A percentile compares a stretch with the other conserved stretches of the same genome.
phyloP scores from a whole-genome alignment of 2,329 filamentous ascomycete species.

The Botrytis porri region DNA sequence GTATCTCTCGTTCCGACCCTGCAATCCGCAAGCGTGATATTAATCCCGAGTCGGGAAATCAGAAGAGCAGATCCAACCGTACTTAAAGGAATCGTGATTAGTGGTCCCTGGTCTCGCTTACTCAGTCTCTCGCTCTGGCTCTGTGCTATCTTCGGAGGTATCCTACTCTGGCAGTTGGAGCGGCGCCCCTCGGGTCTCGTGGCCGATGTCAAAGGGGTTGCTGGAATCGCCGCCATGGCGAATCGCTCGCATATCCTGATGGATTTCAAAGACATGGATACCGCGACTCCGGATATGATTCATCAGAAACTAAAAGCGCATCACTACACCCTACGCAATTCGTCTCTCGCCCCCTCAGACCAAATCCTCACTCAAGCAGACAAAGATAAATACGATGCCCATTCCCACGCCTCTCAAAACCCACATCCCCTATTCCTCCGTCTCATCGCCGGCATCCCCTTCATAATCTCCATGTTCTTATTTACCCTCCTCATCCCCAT shows the following conservation, averaged over 20 bases:
- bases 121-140: conserved; percentile 55
- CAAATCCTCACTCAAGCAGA: conserved; percentile 44
- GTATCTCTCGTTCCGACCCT: conserved; percentile 68
- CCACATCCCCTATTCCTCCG: conserved; percentile 70
- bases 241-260: conserved; percentile 69
- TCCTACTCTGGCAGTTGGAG: conserved; percentile 60
- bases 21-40: conserved; percentile 58
- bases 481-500: conserved; percentile 58
- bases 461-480: conserved; percentile 54
- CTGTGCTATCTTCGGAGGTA: conserved; percentile 55
- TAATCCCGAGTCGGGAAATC: conserved; percentile 50
- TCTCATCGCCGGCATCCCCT: conserved; percentile 56
- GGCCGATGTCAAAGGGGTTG: conserved; percentile 69
- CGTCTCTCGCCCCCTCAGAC: conserved; percentile 64
- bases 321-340: conserved; percentile 68
- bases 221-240: conserved; percentile 72
- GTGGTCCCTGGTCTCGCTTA: conserved; percentile 58
- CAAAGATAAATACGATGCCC: conserved; percentile 48
- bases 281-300: conserved; percentile 62
- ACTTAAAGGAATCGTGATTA: conserved; percentile 55
- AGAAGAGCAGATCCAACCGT: conserved; percentile 44
- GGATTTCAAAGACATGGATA: conserved; percentile 71
- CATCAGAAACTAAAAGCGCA: conserved; percentile 63
- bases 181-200: conserved; percentile 62
- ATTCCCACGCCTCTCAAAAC: conserved; percentile 51